These are phyloP conservation scores for Monosporozyma aerobia DNA, from an alignment of 805 yeast species.

Conservation along the genomic window DNA sequence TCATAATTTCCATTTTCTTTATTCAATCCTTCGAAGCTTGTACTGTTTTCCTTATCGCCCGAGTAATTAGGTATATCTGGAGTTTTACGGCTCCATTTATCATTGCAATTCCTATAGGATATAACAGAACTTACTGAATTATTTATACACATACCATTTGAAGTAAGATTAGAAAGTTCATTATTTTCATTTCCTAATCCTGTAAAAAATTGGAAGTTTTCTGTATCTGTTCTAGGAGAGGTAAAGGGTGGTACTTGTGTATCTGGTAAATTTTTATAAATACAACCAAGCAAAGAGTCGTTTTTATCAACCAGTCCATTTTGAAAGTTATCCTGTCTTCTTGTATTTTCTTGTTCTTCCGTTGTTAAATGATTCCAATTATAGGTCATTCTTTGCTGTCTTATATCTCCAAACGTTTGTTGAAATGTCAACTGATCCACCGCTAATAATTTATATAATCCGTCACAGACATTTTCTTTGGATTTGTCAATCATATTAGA, in stretches of 20 bases:
- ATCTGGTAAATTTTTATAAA: conserved; percentile 10
- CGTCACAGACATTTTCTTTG: conserved; percentile 12
- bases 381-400: conserved; percentile 18
- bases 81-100: not conserved
- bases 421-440: conserved; percentile 12
- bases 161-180: not conserved
- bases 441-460: conserved; percentile 13
- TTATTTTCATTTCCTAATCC: conserved; percentile 6
- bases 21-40: not conserved
- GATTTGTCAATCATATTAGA: conserved; percentile 20
- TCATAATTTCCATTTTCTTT: not conserved
- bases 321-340: conserved; percentile 18
- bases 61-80: not conserved
- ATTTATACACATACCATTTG: not conserved
- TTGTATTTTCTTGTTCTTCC: conserved; percentile 17
- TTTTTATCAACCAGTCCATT: conserved; percentile 19
- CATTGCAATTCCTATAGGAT: no score
- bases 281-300: conserved; percentile 16
- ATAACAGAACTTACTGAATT: not conserved
- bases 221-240: conserved; percentile 1
- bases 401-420: conserved; percentile 17
- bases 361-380: conserved; percentile 18
- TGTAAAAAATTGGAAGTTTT: conserved; percentile 4
- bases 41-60: no score
- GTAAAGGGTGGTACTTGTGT: not conserved